Conservation (phyloP, 768 basidiomycete genomes). For the Sporobolomyces pararoseus region DNA sequence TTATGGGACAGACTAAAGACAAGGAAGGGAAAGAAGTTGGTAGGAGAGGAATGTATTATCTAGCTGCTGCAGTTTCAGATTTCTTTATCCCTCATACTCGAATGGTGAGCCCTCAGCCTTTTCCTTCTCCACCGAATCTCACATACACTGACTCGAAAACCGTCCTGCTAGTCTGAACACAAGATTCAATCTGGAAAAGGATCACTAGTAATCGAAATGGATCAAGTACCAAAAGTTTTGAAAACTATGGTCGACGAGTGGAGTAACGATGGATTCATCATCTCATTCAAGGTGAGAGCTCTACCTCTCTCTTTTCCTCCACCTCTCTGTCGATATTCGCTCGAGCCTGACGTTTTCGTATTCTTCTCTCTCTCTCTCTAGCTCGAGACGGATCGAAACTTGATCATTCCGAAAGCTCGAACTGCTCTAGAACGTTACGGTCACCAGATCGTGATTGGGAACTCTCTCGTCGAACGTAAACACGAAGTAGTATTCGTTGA, state of each 20-base stretch:
- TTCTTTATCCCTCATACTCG: constrained; percentile 90
- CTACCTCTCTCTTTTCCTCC: no score
- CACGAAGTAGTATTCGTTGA: constrained; percentile 82
- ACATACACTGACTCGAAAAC: not conserved
- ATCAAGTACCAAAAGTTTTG: constrained; percentile 94
- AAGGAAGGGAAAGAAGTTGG: constrained; percentile 52
- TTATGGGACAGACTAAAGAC: constrained; percentile 42
- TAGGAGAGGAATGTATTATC: constrained; percentile 80
- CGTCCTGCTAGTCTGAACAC: constrained; percentile 70
- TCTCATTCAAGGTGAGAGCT: constrained; percentile 95
- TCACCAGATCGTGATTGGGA: constrained; percentile 95
- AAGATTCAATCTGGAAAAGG: constrained; percentile 98
- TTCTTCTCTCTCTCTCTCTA: constrained; percentile 48
- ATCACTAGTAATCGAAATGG: constrained; percentile 91
- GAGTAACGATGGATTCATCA: constrained; percentile 82
- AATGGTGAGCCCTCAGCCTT: constrained; percentile 61
- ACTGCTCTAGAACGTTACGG: constrained; percentile 87
- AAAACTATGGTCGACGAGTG: constrained; percentile 91
- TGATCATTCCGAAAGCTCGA: constrained; percentile 86
- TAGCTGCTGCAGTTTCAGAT: constrained; percentile 96
- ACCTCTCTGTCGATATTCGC: no score
- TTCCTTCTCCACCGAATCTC: no score
- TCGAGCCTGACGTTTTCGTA: not conserved
- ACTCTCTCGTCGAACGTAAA: constrained; percentile 87
- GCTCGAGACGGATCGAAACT: constrained; percentile 82